Conservation (phyloP, 306 rosid genomes). For the Inga laurina region DNA sequence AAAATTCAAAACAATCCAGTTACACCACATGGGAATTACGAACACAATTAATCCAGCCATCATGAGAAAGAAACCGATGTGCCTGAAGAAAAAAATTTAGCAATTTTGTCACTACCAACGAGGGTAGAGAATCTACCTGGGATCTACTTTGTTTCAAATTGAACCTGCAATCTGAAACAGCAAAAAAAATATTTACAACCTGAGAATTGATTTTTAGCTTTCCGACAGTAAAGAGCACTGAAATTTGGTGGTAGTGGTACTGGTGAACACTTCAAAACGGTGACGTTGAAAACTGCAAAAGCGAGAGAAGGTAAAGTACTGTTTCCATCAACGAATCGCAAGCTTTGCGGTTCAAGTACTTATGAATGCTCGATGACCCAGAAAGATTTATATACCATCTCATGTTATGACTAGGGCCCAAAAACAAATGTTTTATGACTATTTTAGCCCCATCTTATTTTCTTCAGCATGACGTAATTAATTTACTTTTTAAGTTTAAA, state of each 20-base stretch:
- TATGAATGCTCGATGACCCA: neutral
- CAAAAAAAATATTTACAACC: neutral
- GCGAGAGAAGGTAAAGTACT: neutral
- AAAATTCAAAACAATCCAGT: neutral
- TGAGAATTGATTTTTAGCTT: neutral
- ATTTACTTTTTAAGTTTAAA: too few relatives aligned
- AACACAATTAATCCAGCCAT: slow-evolving; percentile 2
- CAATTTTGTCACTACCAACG: neutral
- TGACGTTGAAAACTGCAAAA: neutral
- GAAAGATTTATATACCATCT: neutral
- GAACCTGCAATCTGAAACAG: neutral
- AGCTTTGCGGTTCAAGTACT: neutral
- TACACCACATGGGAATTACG: neutral
- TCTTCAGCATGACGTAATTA: too few relatives aligned
- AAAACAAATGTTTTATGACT: neutral
- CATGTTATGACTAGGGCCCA: neutral
- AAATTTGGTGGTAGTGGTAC: neutral
- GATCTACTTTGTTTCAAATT: neutral
- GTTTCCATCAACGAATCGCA: neutral
- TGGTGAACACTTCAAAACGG: neutral
- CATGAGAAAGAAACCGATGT: neutral
- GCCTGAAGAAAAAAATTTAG: neutral
- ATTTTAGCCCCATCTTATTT: neutral
- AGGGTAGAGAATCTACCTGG: neutral
- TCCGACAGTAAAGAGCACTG: neutral